These are phyloP conservation scores for Raphanus sativus DNA, from an alignment of 345 rosid genomes.

Conservation along the genomic window DNA sequence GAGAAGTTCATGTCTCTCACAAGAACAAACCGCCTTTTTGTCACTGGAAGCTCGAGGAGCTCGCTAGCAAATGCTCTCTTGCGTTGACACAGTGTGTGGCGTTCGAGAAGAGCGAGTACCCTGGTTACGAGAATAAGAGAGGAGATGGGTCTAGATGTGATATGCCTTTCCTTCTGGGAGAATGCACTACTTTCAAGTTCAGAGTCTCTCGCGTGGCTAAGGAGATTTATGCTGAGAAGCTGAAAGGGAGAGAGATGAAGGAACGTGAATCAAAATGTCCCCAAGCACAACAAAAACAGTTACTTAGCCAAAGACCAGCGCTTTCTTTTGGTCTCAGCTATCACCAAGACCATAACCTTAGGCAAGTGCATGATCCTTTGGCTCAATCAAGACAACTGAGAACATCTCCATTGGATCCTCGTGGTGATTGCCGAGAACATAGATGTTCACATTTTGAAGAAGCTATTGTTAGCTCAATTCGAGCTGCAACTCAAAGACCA, in stretches of 20 bases:
- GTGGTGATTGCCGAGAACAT: background rate
- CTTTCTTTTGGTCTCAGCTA: background rate
- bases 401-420: background rate
- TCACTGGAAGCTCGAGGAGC: slow-evolving; percentile 54
- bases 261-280: slow-evolving; percentile 23
- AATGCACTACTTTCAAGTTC: slow-evolving; percentile 55
- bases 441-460: slow-evolving; percentile 4
- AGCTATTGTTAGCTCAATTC: background rate
- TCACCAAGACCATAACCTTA: background rate
- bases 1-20: slow-evolving; percentile 64
- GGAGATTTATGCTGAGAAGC: slow-evolving; percentile 30
- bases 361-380: slow-evolving; percentile 11
- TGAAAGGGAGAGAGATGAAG: slow-evolving; percentile 7
- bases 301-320: background rate
- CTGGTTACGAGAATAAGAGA: slow-evolving; percentile 53
- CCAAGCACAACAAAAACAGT: no score
- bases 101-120: slow-evolving; percentile 46
- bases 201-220: slow-evolving; percentile 21
- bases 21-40: slow-evolving; percentile 50
- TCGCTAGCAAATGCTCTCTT: slow-evolving; percentile 45
- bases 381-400: slow-evolving; percentile 12
- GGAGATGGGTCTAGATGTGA: slow-evolving; percentile 55
- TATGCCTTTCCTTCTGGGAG: slow-evolving; percentile 48
- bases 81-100: slow-evolving; percentile 23
- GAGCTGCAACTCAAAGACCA: background rate